Evolutionary conservation across 1,139 yeast genomes (phyloP).

Genomic region (Blastobotrys buckinghamii): DNA sequence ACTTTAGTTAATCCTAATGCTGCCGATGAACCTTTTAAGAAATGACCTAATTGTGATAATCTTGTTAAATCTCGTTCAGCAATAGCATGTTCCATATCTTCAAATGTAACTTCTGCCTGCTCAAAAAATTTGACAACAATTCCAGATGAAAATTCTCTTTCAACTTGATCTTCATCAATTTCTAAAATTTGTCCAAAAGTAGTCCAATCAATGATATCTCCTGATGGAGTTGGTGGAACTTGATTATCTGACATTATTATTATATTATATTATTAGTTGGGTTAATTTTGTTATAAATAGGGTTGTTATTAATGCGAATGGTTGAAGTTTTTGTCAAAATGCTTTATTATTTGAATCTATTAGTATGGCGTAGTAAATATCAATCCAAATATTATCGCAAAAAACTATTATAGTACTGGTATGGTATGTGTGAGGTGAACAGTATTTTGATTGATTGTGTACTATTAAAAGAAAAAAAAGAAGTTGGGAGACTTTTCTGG

Average conservation of each 20-base stretch:
- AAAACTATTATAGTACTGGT: too few species aligned
- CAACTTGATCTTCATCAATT: conserved; percentile 92
- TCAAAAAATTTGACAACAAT: conserved; percentile 79
- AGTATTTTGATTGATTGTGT: too few species aligned
- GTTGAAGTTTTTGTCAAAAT: too few species aligned
- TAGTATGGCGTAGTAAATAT: too few species aligned
- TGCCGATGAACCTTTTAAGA: conserved; percentile 92
- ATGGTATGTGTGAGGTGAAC: too few species aligned
- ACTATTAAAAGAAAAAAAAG: too few species aligned
- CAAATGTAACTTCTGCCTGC: conserved; percentile 79
- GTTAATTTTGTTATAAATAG: conserved; percentile 1
- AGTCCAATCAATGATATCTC: conserved; percentile 77
- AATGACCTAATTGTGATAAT: conserved; percentile 79
- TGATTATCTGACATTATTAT: conserved; percentile 4
- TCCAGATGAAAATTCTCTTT: conserved; percentile 68
- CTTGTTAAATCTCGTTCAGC: conserved; percentile 45
- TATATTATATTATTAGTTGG: background rate
- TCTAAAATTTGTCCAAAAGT: conserved; percentile 83
- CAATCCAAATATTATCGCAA: too few species aligned
- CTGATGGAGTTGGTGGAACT: conserved; percentile 32
- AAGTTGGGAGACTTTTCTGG: too few species aligned
- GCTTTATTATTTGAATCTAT: too few species aligned
- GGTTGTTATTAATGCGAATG: too few species aligned
- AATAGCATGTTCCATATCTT: conserved; percentile 59
- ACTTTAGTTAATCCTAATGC: conserved; percentile 81